Percentiles rank a stretch among this genome's conserved stretches.
Evolutionary conservation across 192 early-diverging fungal genomes (phyloP).

Genomic region (Nowakowskiella sp.): DNA sequence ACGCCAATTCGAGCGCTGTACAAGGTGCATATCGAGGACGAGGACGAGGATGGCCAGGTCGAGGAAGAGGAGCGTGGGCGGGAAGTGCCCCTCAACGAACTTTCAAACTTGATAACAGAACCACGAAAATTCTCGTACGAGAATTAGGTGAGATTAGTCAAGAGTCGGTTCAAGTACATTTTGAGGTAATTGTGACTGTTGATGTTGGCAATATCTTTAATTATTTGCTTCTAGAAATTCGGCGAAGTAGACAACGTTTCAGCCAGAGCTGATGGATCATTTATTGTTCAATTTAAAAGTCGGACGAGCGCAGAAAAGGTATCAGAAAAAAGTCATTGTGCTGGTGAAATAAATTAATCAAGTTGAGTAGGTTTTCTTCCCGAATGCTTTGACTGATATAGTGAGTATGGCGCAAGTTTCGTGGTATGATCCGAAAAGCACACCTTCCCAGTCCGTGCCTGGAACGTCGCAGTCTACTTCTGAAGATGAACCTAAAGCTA

Average conservation of each 20-base stretch:
- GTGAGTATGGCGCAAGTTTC: no score
- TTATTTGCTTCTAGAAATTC: conserved; percentile 7
- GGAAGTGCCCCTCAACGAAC: conserved; percentile 33
- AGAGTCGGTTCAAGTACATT: conserved; percentile 44
- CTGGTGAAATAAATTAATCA: no score
- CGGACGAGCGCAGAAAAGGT: not conserved
- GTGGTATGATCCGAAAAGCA: no score
- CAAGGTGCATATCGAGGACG: conserved; percentile 21
- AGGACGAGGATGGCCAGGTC: conserved; percentile 36
- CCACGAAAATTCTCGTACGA: conserved; percentile 59
- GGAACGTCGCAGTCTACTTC: no score
- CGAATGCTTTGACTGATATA: no score
- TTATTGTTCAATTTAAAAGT: not conserved
- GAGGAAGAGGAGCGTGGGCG: conserved; percentile 30
- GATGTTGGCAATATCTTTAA: not conserved
- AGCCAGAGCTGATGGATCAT: not conserved
- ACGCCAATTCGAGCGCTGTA: conserved; percentile 10
- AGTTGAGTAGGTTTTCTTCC: no score
- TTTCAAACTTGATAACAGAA: conserved; percentile 61
- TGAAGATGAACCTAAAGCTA: no score
- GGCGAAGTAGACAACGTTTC: conserved; percentile 6
- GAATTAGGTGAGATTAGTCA: conserved; percentile 37
- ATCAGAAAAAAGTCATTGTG: no score
- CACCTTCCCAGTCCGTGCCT: no score
- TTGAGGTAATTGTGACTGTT: conserved; percentile 46